These are phyloP conservation scores for Dryas octopetala DNA, from an alignment of 306 rosid genomes.

Conservation along the genomic window DNA sequence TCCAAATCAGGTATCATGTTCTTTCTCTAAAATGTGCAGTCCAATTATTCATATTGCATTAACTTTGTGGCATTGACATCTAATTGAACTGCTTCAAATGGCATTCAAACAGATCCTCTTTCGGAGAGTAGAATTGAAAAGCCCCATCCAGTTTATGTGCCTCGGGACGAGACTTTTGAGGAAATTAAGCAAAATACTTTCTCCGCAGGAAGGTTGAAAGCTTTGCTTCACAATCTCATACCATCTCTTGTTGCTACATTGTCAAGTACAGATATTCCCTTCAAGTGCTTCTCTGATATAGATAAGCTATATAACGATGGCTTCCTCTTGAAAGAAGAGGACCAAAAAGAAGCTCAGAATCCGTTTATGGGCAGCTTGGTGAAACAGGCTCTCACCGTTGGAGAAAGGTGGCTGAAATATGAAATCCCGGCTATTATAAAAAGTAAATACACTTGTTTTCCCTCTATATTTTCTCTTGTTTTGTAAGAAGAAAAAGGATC, in stretches of 20 bases:
- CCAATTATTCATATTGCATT: neutral
- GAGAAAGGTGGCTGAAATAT: slow-evolving; percentile 64
- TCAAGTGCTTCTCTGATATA: slow-evolving; percentile 80
- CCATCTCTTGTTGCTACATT: slow-evolving; percentile 72
- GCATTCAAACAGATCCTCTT: slow-evolving; percentile 52
- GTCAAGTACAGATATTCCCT: slow-evolving; percentile 78
- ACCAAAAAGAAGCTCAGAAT: slow-evolving; percentile 32
- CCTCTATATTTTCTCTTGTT: neutral
- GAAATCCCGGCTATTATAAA: slow-evolving; percentile 74
- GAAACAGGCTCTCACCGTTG: slow-evolving; percentile 57
- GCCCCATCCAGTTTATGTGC: slow-evolving; percentile 96
- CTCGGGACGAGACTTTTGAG: slow-evolving; percentile 89
- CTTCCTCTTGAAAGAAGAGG: slow-evolving; percentile 61
- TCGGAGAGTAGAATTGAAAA: slow-evolving; percentile 84
- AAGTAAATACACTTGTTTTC: slow-evolving; percentile 34
- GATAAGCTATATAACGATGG: slow-evolving; percentile 86
- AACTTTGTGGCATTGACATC: slow-evolving; percentile 6
- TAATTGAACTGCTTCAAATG: slow-evolving; percentile 27
- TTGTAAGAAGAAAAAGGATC: neutral
- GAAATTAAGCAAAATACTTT: slow-evolving; percentile 83
- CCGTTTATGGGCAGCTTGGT: slow-evolving; percentile 45
- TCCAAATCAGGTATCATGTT: slow-evolving; percentile 46
- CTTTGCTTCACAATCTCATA: slow-evolving; percentile 84
- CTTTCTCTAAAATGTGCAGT: neutral
- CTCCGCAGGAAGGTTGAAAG: slow-evolving; percentile 87